Base-by-base conservation (phyloP, 2,329 filamentous ascomycete species). In the Diaporthe citriasiana region DNA sequence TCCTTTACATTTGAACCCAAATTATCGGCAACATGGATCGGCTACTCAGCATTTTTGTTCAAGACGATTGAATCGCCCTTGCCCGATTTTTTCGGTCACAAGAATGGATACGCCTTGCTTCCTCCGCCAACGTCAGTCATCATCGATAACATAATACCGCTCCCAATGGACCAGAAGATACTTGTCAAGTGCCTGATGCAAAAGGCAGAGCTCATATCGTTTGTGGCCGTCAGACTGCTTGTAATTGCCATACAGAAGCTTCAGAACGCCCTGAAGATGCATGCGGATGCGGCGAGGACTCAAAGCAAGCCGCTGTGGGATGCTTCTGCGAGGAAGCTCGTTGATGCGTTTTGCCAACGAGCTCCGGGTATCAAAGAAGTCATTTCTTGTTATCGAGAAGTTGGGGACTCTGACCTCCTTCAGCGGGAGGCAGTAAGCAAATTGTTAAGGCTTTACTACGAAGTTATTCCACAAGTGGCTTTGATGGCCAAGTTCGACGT, bases 1-100 rank as follows among this genome's bases (percentile, higher is more conserved):
- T 90, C 92, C 71, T 97, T 98, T 79, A 91, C 92, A 0, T 95
- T 97, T 76, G 95, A 98, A 55, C 95, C 97, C 0, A 98, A 98
- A 80, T 88, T 97, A 7, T 97, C 95, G 4, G 92, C 95, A 57
- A 97, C 95, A 0, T 99, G 97, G 97, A 94, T 98, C 77, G 95
- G 96, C 55, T 98, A 97, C 81, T 95, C 95, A 0, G 92, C 95
- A 0, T 94, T 98, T 76, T 84, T 99, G 7, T 97, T 97, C 82
- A 93, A 93, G 75, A 91, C 92, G 1, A 91, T 98, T 59, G 89
- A 93, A 73, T 85, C 97, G 47, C 91, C 92, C 1, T 86, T 98
- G 2, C 95, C 95, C 2, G 81, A 85, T 35, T 89, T 89, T 75
- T 94, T 96, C 79, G 95, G 95, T 17, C 90, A 92, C 77, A 87